Conservation (phyloP, 768 basidiomycete genomes). For the Tylopilus plumbeoviolaceoides region DNA sequence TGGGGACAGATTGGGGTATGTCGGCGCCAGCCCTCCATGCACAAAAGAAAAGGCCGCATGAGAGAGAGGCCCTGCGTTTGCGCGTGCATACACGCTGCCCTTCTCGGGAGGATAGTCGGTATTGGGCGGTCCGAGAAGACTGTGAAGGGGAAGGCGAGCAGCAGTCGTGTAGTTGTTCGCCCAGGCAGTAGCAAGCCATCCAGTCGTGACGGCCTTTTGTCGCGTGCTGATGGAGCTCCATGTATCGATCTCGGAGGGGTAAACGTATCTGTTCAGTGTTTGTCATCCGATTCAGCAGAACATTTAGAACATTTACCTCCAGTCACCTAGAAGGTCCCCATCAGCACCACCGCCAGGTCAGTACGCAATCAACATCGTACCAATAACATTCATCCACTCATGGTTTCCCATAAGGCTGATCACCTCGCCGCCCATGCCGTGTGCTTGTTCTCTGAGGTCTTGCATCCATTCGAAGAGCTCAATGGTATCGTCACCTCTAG, state of each 20-base stretch:
- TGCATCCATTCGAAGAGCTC: constrained; percentile 85
- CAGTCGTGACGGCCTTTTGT: constrained; percentile 68
- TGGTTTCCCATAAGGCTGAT: constrained; percentile 89
- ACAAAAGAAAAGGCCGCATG: constrained; percentile 88
- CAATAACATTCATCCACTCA: constrained; percentile 91
- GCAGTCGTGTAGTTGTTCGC: constrained; percentile 80
- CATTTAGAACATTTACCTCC: constrained; percentile 52
- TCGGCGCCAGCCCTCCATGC: constrained; percentile 85
- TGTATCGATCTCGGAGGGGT: constrained; percentile 73
- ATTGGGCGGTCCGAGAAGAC: constrained; percentile 62
- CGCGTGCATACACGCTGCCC: constrained; percentile 29
- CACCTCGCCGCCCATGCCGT: constrained; percentile 62
- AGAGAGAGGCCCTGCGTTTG: constrained; percentile 47
- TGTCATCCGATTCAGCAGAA: constrained; percentile 1
- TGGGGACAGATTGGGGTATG: constrained; percentile 69
- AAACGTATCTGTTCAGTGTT: constrained; percentile 65
- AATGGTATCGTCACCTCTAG: constrained; percentile 87
- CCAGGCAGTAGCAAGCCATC: constrained; percentile 80
- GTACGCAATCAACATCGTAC: constrained; percentile 32
- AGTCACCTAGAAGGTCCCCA: constrained; percentile 56
- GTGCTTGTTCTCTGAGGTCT: constrained; percentile 70
- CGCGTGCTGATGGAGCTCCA: constrained; percentile 72
- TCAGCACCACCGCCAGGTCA: constrained; percentile 5
- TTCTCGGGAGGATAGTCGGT: constrained; percentile 49
- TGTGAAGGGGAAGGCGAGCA: constrained; percentile 77